A percentile compares a stretch with the other conserved stretches of the same genome.
Evolutionary conservation across 306 rosid species (phyloP).

Genomic region (Sechiopsis laciniata): DNA sequence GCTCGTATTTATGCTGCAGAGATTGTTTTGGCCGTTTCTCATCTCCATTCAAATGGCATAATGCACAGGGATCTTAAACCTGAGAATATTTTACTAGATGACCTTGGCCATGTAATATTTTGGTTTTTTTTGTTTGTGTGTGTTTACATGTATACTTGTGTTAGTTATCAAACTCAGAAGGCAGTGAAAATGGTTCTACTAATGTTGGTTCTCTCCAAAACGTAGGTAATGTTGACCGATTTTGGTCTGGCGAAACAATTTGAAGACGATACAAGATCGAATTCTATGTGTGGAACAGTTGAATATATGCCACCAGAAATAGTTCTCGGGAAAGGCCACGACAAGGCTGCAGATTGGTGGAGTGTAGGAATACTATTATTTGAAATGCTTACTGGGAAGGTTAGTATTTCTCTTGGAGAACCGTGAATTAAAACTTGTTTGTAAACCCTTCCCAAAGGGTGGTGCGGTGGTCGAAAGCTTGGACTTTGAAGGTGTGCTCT

Average conservation of each 20-base stretch:
- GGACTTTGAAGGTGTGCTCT: too few relatives aligned
- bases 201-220: conserved; percentile 21
- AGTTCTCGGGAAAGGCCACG: conserved; percentile 90
- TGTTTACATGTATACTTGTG: neutral
- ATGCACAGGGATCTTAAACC: conserved; percentile 99
- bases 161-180: conserved; percentile 12
- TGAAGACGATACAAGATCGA: conserved; percentile 70
- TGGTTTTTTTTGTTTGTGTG: neutral
- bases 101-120: conserved; percentile 77
- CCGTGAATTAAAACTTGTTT: neutral
- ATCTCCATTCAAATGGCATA: conserved; percentile 85
- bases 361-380: conserved; percentile 81
- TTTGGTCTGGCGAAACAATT: conserved; percentile 88
- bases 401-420: conserved; percentile 22
- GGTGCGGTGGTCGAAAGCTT: too few relatives aligned
- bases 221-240: conserved; percentile 89
- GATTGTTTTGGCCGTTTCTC: conserved; percentile 87
- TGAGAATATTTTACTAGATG: conserved; percentile 78
- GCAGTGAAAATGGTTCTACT: conserved; percentile 26
- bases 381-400: conserved; percentile 99
- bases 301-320: conserved; percentile 99
- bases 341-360: conserved; percentile 99
- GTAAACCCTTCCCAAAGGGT: too few relatives aligned
- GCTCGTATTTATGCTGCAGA: conserved; percentile 90
- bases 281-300: conserved; percentile 85